Percentiles rank a stretch among this genome's conserved stretches.
Evolutionary conservation across 345 rosid genomes (phyloP).

Genomic region (Ceriops zippeliana): DNA sequence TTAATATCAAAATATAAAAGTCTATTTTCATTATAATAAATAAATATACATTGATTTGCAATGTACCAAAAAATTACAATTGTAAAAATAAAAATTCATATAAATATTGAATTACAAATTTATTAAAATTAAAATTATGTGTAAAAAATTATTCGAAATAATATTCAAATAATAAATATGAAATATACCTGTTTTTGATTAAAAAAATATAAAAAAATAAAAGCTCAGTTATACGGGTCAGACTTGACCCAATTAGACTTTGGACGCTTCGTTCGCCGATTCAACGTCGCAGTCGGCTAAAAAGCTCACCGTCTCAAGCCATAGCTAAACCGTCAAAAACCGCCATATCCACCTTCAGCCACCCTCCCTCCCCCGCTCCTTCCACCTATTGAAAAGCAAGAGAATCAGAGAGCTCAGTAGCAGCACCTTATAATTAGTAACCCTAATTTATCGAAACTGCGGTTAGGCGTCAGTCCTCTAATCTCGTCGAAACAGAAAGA

Average conservation of each 20-base stretch:
- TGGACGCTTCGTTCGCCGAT: background rate
- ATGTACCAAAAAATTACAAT: too few species aligned
- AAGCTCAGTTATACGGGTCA: background rate
- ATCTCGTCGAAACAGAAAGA: slow-evolving; percentile 21
- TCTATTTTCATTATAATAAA: too few species aligned
- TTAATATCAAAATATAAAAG: too few species aligned
- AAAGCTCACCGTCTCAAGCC: background rate
- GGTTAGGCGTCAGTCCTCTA: background rate
- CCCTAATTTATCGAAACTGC: slow-evolving; percentile 1
- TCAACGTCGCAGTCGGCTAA: background rate
- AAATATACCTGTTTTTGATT: too few species aligned
- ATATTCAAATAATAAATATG: too few species aligned
- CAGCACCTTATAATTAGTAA: background rate
- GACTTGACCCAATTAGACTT: background rate
- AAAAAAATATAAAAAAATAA: too few species aligned
- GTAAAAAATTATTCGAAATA: too few species aligned
- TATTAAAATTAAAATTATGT: too few species aligned
- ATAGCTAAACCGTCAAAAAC: background rate
- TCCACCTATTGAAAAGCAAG: background rate
- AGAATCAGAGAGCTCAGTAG: background rate
- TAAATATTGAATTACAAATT: too few species aligned
- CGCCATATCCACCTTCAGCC: background rate
- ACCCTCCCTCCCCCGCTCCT: background rate
- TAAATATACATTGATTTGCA: too few species aligned
- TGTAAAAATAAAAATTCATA: too few species aligned